phyloP scores from a whole-genome alignment of 2,329 filamentous ascomycete genomes.

The Aspergillus nomiae region DNA sequence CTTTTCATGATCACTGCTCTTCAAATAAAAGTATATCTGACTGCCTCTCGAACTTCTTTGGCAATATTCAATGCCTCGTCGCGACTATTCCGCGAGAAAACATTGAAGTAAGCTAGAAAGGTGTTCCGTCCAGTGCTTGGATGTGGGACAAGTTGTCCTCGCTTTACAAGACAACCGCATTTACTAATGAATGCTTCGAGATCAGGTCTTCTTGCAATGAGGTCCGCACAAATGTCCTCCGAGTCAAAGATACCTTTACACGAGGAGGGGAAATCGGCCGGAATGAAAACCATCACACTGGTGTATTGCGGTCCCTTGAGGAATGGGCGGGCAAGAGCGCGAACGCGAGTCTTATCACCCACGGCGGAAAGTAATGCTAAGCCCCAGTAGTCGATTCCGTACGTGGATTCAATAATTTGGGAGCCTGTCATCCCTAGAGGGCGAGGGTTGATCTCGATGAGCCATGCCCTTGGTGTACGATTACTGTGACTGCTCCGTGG shows the following conservation, averaged over 20 bases:
- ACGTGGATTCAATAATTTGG: neutral
- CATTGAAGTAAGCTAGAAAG: conserved; percentile 8
- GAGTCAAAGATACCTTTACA: conserved; percentile 5
- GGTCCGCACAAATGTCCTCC: neutral
- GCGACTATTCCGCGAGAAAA: conserved; percentile 4
- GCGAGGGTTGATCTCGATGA: conserved; percentile 14
- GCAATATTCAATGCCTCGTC: neutral
- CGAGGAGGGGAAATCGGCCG: neutral
- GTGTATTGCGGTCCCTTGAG: conserved; percentile 4
- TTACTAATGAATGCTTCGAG: neutral
- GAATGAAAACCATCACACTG: conserved; percentile 7
- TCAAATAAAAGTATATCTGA: neutral
- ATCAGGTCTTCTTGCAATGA: conserved; percentile 1
- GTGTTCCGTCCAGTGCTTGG: neutral
- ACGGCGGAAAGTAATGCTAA: neutral
- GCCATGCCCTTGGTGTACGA: neutral
- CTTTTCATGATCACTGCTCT: neutral
- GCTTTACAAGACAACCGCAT: neutral
- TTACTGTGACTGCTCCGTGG: neutral
- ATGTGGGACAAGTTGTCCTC: neutral
- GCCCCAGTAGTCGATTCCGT: conserved; percentile 14
- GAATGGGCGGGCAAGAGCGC: conserved; percentile 3
- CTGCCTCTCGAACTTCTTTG: neutral
- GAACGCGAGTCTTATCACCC: neutral
- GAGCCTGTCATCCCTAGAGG: neutral